Conservation (phyloP, 2,329 filamentous ascomycete genomes). For the Botrytis deweyae region DNA sequence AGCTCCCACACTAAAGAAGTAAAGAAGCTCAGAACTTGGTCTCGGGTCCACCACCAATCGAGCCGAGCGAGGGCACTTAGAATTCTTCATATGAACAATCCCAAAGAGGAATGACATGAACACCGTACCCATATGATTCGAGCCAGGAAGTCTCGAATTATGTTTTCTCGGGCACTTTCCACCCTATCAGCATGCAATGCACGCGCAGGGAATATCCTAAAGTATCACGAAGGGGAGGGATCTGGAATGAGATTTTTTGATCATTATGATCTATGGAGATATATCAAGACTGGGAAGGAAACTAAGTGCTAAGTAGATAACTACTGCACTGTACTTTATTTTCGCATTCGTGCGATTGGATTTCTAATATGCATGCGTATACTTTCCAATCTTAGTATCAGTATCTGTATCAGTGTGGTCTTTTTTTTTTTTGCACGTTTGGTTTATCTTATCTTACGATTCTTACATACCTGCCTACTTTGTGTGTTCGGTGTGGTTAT, state of each 20-base stretch:
- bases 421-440: neutral
- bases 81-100: neutral
- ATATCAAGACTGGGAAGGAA: neutral
- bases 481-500: neutral
- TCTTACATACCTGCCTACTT: neutral
- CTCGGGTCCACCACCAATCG: neutral
- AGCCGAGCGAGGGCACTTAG: neutral
- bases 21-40: neutral
- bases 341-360: neutral
- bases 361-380: neutral
- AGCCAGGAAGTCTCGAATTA: neutral
- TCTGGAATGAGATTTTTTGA: neutral
- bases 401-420: neutral
- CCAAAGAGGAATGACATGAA: neutral
- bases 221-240: neutral
- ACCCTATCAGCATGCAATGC: neutral
- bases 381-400: neutral
- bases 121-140: neutral
- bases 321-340: neutral
- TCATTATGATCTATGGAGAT: neutral
- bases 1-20: neutral
- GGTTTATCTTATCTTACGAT: neutral
- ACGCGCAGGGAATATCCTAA: neutral
- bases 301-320: neutral
- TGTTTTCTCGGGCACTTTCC: neutral